Percentiles rank a stretch among this genome's conserved stretches.
phyloP scores from a whole-genome alignment of 371 early-diverging fungal genomes.

The Haplosporangium sp. region DNA sequence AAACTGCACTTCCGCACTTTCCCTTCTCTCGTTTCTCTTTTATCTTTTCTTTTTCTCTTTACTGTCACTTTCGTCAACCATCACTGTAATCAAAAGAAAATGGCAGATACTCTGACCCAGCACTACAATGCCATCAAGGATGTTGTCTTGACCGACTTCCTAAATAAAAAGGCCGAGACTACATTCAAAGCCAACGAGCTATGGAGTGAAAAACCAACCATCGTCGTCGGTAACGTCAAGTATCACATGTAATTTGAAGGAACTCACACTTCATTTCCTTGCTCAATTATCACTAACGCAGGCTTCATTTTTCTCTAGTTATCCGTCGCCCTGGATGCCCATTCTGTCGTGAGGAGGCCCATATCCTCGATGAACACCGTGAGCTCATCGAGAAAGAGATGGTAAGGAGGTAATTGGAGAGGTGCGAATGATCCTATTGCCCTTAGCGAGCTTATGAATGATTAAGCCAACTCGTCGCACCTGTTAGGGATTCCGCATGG shows the following conservation, averaged over 20 bases:
- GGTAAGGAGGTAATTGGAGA: constrained; percentile 8
- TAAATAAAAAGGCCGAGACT: constrained; percentile 21
- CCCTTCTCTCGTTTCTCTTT: no score
- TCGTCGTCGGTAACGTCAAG: constrained; percentile 47
- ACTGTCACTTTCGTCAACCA: no score
- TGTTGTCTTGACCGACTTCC: constrained; percentile 42
- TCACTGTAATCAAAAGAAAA: no score
- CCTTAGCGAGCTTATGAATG: no score
- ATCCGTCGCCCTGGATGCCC: constrained; percentile 60
- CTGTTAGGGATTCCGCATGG: constrained; percentile 49
- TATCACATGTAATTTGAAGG: no score
- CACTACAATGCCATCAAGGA: constrained; percentile 38
- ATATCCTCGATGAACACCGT: constrained; percentile 37
- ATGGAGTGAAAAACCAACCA: constrained; percentile 45
- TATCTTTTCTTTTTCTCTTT: no score
- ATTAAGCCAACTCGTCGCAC: neutral
- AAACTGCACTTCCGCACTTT: no score
- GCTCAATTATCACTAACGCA: neutral
- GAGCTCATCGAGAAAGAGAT: constrained; percentile 48
- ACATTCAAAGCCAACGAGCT: constrained; percentile 34
- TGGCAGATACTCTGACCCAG: no score
- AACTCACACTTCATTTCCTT: no score
- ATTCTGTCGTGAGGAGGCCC: constrained; percentile 60
- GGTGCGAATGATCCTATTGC: no score
- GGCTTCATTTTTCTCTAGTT: constrained; percentile 11